A percentile compares a stretch with the other conserved stretches of the same genome.
Evolutionary conservation across 2,329 filamentous ascomycete genomes (phyloP).

Genomic region (Phaeosphaeriaceae sp.): DNA sequence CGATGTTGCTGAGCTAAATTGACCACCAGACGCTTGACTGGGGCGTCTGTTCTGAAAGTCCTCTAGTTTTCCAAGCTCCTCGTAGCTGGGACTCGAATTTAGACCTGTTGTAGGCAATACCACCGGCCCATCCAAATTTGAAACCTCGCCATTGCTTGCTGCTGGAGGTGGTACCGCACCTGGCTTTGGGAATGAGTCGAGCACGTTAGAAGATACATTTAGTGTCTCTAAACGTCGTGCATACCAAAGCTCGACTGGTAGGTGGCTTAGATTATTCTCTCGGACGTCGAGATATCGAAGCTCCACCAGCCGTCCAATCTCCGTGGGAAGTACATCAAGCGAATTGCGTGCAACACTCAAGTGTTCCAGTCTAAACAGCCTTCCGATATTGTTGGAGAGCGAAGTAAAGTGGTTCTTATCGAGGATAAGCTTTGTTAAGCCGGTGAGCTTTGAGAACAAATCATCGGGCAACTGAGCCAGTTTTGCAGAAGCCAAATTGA

Average conservation of each 20-base stretch:
- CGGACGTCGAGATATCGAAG: conserved; percentile 85
- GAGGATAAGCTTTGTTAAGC: conserved; percentile 83
- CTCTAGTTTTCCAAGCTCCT: conserved; percentile 74
- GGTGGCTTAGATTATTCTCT: conserved; percentile 88
- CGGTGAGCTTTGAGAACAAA: conserved; percentile 85
- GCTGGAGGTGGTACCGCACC: conserved; percentile 68
- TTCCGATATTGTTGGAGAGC: conserved; percentile 83
- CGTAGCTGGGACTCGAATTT: conserved; percentile 69
- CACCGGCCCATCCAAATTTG: conserved; percentile 51
- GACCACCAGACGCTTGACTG: conserved; percentile 80
- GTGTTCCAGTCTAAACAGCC: conserved; percentile 81
- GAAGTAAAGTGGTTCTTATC: conserved; percentile 97
- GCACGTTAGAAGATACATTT: conserved; percentile 93
- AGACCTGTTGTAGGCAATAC: conserved; percentile 52
- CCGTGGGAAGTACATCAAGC: conserved; percentile 79
- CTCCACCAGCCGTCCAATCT: conserved; percentile 87
- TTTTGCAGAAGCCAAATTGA: conserved; percentile 92
- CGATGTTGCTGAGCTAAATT: conserved; percentile 78
- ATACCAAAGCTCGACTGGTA: conserved; percentile 96
- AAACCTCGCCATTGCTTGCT: conserved; percentile 32
- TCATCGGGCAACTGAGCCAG: conserved; percentile 86
- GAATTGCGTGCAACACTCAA: conserved; percentile 95
- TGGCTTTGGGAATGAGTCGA: conserved; percentile 89
- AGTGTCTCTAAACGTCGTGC: conserved; percentile 87
- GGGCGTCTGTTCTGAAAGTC: conserved; percentile 72